These are phyloP conservation scores for Diutina mesorugosa DNA, from an alignment of 1,139 yeast species.

Conservation along the genomic window DNA sequence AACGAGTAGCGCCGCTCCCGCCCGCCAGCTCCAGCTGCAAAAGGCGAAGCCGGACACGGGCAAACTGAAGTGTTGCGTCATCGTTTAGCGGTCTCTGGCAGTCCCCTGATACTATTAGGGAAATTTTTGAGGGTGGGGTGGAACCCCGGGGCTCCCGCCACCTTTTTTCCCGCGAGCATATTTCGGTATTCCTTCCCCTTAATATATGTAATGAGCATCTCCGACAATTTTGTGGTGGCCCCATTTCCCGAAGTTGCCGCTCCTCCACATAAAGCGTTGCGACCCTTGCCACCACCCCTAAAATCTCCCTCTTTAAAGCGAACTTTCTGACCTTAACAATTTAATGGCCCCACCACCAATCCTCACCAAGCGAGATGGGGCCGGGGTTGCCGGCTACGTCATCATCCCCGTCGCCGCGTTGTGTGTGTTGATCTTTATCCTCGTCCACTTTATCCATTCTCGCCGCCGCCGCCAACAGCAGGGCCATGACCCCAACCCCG, in stretches of 20 bases:
- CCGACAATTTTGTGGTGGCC: neutral
- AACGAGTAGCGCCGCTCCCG: neutral
- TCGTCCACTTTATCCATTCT: neutral
- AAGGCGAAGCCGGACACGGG: conserved; percentile 4
- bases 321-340: neutral
- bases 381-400: neutral
- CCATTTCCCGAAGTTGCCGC: neutral
- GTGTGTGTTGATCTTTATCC: neutral
- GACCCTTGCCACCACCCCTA: neutral
- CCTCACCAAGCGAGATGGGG: neutral
- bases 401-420: neutral
- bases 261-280: neutral
- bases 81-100: conserved; percentile 4
- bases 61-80: conserved; percentile 8
- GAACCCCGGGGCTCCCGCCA: neutral
- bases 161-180: neutral
- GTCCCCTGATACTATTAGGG: neutral
- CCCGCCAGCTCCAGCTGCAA: conserved; percentile 4
- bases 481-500: neutral
- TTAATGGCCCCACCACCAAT: neutral
- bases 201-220: neutral
- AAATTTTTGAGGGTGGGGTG: too few relatives aligned
- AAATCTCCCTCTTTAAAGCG: too few relatives aligned
- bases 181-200: neutral
- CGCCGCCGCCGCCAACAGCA: neutral